phyloP scores from a whole-genome alignment of 2,329 filamentous ascomycete species.

The Thielaviopsis euricoi region DNA sequence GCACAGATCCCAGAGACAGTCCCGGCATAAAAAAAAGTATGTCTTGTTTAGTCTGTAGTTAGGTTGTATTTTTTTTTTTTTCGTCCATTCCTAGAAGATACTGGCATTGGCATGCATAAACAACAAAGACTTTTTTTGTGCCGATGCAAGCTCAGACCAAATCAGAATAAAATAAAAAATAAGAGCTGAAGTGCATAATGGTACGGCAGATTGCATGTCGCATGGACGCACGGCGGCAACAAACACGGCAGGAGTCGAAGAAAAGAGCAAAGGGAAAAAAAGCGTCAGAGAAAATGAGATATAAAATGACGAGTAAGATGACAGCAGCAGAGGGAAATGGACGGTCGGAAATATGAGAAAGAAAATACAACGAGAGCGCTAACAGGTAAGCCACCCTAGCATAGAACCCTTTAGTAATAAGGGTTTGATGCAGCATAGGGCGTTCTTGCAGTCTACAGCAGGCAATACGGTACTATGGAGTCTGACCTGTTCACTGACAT shows the following conservation, averaged over 20 bases:
- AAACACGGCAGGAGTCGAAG: background rate
- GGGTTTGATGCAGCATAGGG: background rate
- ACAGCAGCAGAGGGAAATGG: background rate
- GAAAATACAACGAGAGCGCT: too few species aligned
- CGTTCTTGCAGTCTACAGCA: too few species aligned
- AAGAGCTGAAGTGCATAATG: background rate
- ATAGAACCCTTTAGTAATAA: background rate
- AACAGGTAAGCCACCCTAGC: too few species aligned
- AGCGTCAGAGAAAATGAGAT: background rate
- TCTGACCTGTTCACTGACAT: too few species aligned
- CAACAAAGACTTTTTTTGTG: background rate
- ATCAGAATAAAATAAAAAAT: background rate
- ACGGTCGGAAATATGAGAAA: background rate
- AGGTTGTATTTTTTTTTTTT: background rate
- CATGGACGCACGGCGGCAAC: background rate
- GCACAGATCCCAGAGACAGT: background rate
- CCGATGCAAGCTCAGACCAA: background rate
- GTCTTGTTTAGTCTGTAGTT: too few species aligned
- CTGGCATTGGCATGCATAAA: background rate
- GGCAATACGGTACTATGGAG: too few species aligned
- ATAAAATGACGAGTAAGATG: background rate
- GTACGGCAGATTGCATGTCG: background rate
- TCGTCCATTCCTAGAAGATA: background rate
- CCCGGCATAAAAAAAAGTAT: background rate
- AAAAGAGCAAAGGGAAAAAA: background rate